Evolutionary conservation across 192 early-diverging fungal genomes (phyloP).

Genomic region (Backusella circina): DNA sequence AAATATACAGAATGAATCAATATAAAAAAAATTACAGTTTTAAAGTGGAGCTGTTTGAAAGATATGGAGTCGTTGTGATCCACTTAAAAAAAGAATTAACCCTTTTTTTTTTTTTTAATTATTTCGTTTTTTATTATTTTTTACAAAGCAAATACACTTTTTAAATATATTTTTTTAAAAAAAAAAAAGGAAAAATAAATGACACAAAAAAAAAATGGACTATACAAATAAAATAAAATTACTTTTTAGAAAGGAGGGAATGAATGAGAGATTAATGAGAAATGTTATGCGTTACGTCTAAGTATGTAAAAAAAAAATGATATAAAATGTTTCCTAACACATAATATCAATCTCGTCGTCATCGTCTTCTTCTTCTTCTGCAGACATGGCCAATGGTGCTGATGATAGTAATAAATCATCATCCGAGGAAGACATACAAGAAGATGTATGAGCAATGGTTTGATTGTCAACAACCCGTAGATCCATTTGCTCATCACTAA

Average conservation of each 20-base stretch:
- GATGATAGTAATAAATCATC: background rate
- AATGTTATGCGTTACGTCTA: background rate
- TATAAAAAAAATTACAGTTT: too few species aligned
- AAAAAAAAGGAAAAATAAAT: constrained; percentile 6
- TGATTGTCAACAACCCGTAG: constrained; percentile 26
- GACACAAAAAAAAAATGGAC: background rate
- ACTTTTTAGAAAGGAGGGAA: background rate
- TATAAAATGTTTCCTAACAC: constrained; percentile 10
- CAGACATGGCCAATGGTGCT: background rate
- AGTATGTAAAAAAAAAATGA: background rate
- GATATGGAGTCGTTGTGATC: too few species aligned
- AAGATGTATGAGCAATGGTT: constrained; percentile 25
- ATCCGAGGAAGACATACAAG: background rate
- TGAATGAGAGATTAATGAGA: background rate
- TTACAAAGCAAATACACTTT: background rate
- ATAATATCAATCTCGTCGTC: constrained; percentile 42
- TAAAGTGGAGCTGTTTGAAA: too few species aligned
- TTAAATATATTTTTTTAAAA: constrained; percentile 7
- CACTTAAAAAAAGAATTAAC: too few species aligned
- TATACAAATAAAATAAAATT: background rate
- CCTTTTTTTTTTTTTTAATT: background rate
- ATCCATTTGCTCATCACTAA: constrained; percentile 34
- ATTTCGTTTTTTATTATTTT: background rate
- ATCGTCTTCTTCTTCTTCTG: constrained; percentile 5
- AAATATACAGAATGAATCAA: too few species aligned